phyloP scores from a whole-genome alignment of 768 basidiomycete genomes.

The Tylopilus sp. region DNA sequence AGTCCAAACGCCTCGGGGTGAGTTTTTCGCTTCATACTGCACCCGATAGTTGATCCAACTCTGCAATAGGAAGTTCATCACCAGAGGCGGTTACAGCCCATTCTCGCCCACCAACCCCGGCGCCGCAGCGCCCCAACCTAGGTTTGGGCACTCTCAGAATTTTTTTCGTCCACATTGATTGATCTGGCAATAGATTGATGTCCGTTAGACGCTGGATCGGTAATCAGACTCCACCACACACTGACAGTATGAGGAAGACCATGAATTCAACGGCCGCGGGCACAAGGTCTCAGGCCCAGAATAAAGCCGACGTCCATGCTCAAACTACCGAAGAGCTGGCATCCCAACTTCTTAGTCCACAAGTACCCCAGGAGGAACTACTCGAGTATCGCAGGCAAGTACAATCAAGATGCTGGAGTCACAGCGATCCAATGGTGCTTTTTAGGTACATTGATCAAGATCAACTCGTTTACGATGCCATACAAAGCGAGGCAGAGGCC shows the following conservation, averaged over 20 bases:
- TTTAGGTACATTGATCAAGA: conserved; percentile 72
- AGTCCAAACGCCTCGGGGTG: conserved; percentile 81
- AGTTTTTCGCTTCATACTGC: conserved; percentile 15
- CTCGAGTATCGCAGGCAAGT: conserved; percentile 70
- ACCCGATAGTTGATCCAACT: background rate
- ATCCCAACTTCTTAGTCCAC: conserved; percentile 54
- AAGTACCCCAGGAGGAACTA: conserved; percentile 60
- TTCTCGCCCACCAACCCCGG: conserved; percentile 59
- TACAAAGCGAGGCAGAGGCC: conserved; percentile 49
- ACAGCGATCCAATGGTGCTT: background rate
- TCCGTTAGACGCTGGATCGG: conserved; percentile 78
- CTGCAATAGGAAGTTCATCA: conserved; percentile 58
- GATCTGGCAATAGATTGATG: conserved; percentile 49
- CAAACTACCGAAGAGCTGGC: conserved; percentile 60
- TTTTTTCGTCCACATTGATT: conserved; percentile 21
- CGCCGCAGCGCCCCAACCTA: conserved; percentile 33
- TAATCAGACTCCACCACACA: conserved; percentile 41
- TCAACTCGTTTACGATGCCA: conserved; percentile 58
- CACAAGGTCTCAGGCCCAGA: conserved; percentile 27
- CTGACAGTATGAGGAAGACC: conserved; percentile 41
- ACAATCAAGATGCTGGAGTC: background rate
- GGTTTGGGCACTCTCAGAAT: conserved; percentile 25
- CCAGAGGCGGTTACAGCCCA: conserved; percentile 68
- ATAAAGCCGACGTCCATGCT: conserved; percentile 25
- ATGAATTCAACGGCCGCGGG: conserved; percentile 26